phyloP scores from a whole-genome alignment of 1,139 yeast species.

The Candida mesenterica region DNA sequence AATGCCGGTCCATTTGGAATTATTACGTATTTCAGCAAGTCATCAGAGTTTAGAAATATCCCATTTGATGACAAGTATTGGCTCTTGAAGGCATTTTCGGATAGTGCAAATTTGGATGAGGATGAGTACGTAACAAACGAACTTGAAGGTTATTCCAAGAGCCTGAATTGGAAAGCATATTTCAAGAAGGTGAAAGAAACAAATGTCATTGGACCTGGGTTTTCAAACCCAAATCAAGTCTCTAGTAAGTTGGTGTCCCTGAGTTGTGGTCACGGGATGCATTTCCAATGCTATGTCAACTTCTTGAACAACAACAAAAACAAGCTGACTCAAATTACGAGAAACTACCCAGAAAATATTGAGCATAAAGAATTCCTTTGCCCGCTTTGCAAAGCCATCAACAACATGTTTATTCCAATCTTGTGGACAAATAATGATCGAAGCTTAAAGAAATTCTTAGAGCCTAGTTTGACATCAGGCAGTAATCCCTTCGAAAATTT shows the following conservation, averaged over 20 bases:
- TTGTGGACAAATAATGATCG: conserved; percentile 46
- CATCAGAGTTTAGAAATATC: conserved; percentile 60
- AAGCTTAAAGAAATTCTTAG: conserved; percentile 24
- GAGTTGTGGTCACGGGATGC: conserved; percentile 96
- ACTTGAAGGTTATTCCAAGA: conserved; percentile 18
- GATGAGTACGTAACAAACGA: conserved; percentile 21
- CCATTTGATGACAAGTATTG: conserved; percentile 67
- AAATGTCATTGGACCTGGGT: conserved; percentile 70
- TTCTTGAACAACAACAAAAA: conserved; percentile 54
- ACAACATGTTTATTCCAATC: conserved; percentile 80
- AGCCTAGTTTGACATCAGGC: conserved; percentile 4
- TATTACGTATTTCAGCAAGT: conserved; percentile 56
- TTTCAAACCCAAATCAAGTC: conserved; percentile 41
- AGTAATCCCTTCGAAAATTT: conserved; percentile 17
- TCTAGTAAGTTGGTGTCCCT: conserved; percentile 58
- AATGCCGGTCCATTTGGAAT: conserved; percentile 76
- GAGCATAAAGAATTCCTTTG: conserved; percentile 77
- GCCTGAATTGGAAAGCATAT: conserved; percentile 36
- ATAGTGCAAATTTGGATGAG: conserved; percentile 49
- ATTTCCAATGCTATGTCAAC: conserved; percentile 69
- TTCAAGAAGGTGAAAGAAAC: conserved; percentile 36
- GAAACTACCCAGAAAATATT: conserved; percentile 76
- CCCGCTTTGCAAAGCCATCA: conserved; percentile 86
- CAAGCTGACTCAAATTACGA: conserved; percentile 70
- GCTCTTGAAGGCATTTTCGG: conserved; percentile 65